phyloP scores from a whole-genome alignment of 345 rosid species.

The Eucalyptus regnans region DNA sequence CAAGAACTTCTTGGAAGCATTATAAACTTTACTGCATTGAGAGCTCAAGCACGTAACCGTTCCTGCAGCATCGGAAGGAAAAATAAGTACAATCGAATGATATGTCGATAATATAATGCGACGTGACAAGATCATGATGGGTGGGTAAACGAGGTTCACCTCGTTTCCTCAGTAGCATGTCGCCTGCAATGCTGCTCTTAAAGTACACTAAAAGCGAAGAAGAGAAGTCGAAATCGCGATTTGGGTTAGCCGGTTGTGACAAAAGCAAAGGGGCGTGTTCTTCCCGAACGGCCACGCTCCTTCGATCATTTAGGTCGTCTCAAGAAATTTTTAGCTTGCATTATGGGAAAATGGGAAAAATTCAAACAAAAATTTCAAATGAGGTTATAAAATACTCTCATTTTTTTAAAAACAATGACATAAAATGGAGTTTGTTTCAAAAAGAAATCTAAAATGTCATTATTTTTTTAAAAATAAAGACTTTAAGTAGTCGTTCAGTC shows the following conservation, averaged over 20 bases:
- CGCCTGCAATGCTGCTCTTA: not conserved
- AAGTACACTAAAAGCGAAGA: not conserved
- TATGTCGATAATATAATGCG: not conserved
- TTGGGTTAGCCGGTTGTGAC: not conserved
- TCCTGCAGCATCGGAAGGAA: conserved; percentile 14
- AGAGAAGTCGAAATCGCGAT: not conserved
- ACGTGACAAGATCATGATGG: not conserved
- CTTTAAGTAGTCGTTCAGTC: accelerated
- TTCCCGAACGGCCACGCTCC: not conserved
- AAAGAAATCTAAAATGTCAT: too few species aligned
- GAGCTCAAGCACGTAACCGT: not conserved
- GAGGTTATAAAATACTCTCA: too few species aligned
- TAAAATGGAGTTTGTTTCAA: too few species aligned
- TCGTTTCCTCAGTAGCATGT: not conserved
- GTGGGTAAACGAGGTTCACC: not conserved
- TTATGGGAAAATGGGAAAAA: too few species aligned
- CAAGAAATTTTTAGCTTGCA: not conserved
- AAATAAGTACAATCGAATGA: not conserved
- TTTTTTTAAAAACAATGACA: too few species aligned
- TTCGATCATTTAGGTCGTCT: not conserved
- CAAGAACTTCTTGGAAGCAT: conserved; percentile 10
- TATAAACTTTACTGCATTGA: conserved; percentile 1
- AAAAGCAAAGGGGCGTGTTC: not conserved
- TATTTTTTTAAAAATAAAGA: too few species aligned
- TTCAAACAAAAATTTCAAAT: too few species aligned